phyloP scores from a whole-genome alignment of 2,329 filamentous ascomycete genomes.

The Venturia asperata region DNA sequence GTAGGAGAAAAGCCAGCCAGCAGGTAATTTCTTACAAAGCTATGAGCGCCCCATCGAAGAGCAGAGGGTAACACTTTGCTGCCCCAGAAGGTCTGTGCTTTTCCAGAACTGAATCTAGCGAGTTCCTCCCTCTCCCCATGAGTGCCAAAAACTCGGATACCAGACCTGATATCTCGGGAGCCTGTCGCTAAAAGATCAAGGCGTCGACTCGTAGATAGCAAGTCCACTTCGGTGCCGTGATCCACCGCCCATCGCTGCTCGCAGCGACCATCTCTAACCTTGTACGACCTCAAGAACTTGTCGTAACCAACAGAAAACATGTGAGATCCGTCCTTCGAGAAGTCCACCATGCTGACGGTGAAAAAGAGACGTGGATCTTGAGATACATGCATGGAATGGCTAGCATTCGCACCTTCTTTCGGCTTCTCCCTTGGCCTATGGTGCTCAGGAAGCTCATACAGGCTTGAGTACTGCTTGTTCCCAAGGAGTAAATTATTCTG shows the following conservation, averaged over 20 bases:
- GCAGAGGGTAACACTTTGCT: constrained; percentile 27
- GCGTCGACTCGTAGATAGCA: constrained; percentile 41
- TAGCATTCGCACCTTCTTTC: constrained; percentile 36
- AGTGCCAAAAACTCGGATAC: constrained; percentile 21
- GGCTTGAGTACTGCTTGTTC: constrained; percentile 33
- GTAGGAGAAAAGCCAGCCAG: constrained; percentile 49
- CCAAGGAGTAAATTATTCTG: constrained; percentile 52
- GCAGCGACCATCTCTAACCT: constrained; percentile 27
- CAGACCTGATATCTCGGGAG: constrained; percentile 29
- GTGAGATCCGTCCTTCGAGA: constrained; percentile 39
- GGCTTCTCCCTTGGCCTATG: constrained; percentile 37
- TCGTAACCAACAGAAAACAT: constrained; percentile 53
- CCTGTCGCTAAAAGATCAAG: constrained; percentile 44
- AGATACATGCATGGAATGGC: constrained; percentile 40
- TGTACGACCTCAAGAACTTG: constrained; percentile 39
- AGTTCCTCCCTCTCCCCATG: not conserved
- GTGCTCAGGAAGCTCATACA: constrained; percentile 51
- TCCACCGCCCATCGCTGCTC: constrained; percentile 1
- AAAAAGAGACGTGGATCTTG: constrained; percentile 49
- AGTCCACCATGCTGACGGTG: constrained; percentile 50
- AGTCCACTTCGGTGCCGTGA: constrained; percentile 34
- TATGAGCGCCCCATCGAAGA: constrained; percentile 42
- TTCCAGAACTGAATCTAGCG: constrained; percentile 25
- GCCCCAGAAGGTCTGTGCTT: constrained; percentile 27
- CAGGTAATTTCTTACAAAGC: constrained; percentile 37